Base-by-base conservation (phyloP, 352 stramenopile genomes). In the Globisporangium cederbergense region DNA sequence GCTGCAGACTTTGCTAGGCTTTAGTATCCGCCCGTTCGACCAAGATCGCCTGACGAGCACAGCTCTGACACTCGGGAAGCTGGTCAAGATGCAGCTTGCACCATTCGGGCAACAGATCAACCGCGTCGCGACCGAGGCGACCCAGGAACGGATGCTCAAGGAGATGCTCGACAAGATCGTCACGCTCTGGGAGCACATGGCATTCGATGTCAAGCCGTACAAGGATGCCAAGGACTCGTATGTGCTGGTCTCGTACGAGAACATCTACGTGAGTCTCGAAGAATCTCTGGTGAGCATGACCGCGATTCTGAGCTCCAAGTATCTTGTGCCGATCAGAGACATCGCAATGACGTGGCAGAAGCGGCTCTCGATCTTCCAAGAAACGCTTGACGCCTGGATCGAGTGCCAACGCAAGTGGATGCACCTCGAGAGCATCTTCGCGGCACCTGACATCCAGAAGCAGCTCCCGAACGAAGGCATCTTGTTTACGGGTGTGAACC, bases 251-350 rank as follows among this genome's bases (percentile, higher is more conserved):
- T 83, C 88, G 28, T 77, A 85, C n/a, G 89, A 91, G 34, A 79
- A 84, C 40, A 75, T 97, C 6, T 85, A 95, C 22, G 76, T 86
- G 7, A 80, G 73, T 32, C 66, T 97, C 9, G 93, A 98, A 66
- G 93, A 98, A 60, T 96, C 89, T 0, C 76, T 97, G 11, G 86
- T 98, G 7, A 96, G 73, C 14, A 88, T 97, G 68, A 96, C 93
- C 6, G 86, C 90, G 7, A 76, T 98, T 7, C 58, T 98, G n/a
- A 90, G 81, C 53, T 97, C 89, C 20, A 91, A 95, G 56, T 97
- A 95, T 59, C 72, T 97, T 16, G 66, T 72, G 3, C 88, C 87
- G 14, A 94, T 97, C 60, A 81, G 90, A 32, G 85, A 90, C 9
- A 61, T 74, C 11, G 91, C 79, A 6, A 56, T 67, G 1, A 80